phyloP scores from a whole-genome alignment of 371 early-diverging fungal species.

The Mucor circinelloides region DNA sequence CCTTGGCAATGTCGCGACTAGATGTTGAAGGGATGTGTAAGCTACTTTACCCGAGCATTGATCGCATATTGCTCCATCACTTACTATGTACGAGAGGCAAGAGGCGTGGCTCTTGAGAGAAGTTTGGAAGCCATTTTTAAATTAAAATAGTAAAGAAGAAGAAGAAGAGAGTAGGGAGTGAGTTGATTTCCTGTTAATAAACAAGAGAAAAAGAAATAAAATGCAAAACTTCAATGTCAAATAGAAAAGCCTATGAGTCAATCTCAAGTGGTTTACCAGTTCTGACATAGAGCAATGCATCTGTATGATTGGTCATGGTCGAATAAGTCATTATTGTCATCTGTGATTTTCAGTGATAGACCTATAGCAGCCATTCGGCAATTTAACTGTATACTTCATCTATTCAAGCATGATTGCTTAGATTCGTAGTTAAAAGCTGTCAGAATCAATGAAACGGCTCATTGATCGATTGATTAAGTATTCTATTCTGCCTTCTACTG shows the following conservation, averaged over 20 bases:
- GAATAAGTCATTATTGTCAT: slow-evolving; percentile 11
- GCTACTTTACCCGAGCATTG: neutral
- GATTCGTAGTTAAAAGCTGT: neutral
- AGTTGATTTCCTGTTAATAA: neutral
- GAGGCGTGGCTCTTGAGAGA: slow-evolving; percentile 32
- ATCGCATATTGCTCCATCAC: neutral
- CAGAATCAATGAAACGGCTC: neutral
- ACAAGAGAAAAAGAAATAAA: slow-evolving; percentile 9
- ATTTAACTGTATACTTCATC: neutral
- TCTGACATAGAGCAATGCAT: slow-evolving; percentile 19
- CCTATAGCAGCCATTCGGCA: neutral
- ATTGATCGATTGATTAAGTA: too few relatives aligned
- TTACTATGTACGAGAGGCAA: slow-evolving; percentile 31
- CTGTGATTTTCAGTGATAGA: neutral
- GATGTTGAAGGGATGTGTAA: neutral
- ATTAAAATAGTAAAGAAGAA: neutral
- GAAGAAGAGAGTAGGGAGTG: slow-evolving; percentile 9
- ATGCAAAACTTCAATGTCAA: slow-evolving; percentile 1
- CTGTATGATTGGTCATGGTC: slow-evolving; percentile 11
- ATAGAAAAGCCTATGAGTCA: slow-evolving; percentile 11
- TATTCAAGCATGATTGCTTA: neutral
- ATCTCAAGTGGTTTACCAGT: slow-evolving; percentile 15
- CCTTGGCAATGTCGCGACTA: slow-evolving; percentile 26
- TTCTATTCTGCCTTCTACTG: too few relatives aligned
- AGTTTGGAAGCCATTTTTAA: slow-evolving; percentile 43